phyloP scores from a whole-genome alignment of 176 grass and related monocot genomes.

The Oryza australiensis region DNA sequence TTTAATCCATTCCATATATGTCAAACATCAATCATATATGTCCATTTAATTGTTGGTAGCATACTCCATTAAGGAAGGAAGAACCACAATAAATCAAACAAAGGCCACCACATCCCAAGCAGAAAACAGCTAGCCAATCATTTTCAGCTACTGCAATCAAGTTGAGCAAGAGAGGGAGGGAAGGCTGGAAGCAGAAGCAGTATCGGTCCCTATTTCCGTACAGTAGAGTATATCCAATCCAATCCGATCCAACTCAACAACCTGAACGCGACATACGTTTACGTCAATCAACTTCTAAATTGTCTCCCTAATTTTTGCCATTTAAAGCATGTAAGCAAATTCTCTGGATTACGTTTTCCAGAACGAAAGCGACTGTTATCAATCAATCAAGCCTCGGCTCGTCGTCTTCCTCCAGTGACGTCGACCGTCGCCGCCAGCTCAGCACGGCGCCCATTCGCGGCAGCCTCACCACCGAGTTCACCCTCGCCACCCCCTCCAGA shows the following conservation, averaged over 20 bases:
- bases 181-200: not conserved
- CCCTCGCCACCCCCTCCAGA: slow-evolving; percentile 58
- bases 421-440: slow-evolving; percentile 53
- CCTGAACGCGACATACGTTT: not conserved
- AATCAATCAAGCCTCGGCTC: slow-evolving; percentile 33
- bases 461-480: slow-evolving; percentile 66
- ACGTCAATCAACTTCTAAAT: not conserved
- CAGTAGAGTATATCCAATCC: not conserved
- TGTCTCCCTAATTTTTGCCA: not conserved
- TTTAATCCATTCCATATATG: no score
- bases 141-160: not conserved
- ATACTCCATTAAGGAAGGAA: no score
- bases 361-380: not conserved
- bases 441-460: slow-evolving; percentile 47
- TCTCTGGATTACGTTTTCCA: not conserved
- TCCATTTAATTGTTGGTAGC: no score
- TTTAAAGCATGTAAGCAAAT: not conserved
- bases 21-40: no score
- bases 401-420: slow-evolving; percentile 44
- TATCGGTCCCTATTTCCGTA: not conserved
- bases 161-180: not conserved
- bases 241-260: not conserved
- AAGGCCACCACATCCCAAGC: not conserved
- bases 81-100: not conserved
- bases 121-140: not conserved